Evolutionary conservation across 2,329 filamentous ascomycete species (phyloP).

Genomic region (Pseudocercospora ulei): DNA sequence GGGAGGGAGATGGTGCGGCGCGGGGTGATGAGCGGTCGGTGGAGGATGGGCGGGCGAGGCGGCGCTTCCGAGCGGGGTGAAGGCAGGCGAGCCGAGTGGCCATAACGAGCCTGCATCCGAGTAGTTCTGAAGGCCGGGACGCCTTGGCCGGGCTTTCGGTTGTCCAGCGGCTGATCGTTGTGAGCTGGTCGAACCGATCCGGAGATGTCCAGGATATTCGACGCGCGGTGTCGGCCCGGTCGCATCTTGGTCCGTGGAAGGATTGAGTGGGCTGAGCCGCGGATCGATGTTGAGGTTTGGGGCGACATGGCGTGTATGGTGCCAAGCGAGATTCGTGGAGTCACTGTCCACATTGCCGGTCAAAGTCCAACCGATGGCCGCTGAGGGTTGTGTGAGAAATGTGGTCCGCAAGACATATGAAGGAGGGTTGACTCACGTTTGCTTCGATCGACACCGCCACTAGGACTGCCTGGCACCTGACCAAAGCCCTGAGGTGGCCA

Average conservation of each 20-base stretch:
- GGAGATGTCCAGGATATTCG: constrained; percentile 12
- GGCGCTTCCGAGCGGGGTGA: constrained; percentile 23
- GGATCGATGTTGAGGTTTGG: constrained; percentile 17
- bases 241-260: constrained; percentile 13
- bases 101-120: constrained; percentile 32
- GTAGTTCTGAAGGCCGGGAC: constrained; percentile 11
- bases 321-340: constrained; percentile 69
- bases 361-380: constrained; percentile 73
- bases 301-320: constrained; percentile 54
- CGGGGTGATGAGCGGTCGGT: constrained; percentile 9
- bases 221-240: constrained; percentile 12
- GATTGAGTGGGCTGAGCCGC: constrained; percentile 16
- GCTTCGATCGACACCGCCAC: constrained; percentile 40
- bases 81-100: constrained; percentile 42
- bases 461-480: constrained; percentile 39
- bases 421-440: constrained; percentile 37
- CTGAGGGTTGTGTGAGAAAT: constrained; percentile 9
- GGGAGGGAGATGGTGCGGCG: constrained; percentile 9
- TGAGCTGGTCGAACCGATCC: constrained; percentile 10
- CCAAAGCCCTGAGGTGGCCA: constrained; percentile 21
- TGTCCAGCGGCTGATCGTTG: constrained; percentile 7
- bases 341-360: constrained; percentile 79
- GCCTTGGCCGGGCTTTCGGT: constrained; percentile 12
- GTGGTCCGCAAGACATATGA: constrained; percentile 10
- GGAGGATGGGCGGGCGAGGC: constrained; percentile 13